Evolutionary conservation across 139 green algal species (phyloP), one percentile per base, ranked within the genome.

Genomic region (Gonium pectorale): DNA sequence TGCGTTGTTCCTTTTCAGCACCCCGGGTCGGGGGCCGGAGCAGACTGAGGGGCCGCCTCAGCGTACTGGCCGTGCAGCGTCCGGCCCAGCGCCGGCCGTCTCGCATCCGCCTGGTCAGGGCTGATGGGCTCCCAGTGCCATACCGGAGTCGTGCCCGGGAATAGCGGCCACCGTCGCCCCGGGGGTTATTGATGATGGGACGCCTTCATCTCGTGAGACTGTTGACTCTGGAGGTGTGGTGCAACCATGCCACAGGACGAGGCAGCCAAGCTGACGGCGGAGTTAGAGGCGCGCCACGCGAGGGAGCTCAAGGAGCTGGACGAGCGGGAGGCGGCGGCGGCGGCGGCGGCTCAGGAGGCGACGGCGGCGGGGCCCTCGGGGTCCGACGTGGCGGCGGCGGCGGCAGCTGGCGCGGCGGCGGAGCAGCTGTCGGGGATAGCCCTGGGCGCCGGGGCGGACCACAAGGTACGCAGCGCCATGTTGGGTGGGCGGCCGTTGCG

Each of bases 231-330:
- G 27, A 49, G 56, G 37, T 72, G 75, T 8, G 31, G 5, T 21
- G 21, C 33, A 64, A 40, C 31, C 81, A 33, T 15, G n/a, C n/a
- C n/a, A n/a, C 81, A 95, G 93, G 94, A 95, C 31, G 93, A 97
- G 56, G 49, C 91, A 0, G 89, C 90, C 0, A 88, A 89, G 71
- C 79, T 96, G 46, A 90, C 92, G 40, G 64, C 66, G 11, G 91
- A 94, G 43, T 90, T 96, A 26, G 84, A 89, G 46, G 88, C 88
- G 31, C 69, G 90, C 11, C 94, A 96, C 70, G 87, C 86, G 24
- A 49, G 86, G 24, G 94, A 97, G 85, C 80, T 96, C 27, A 86
- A 90, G 73, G 88, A 93, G 59, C 46, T 97, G 0, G 89, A 96
- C 4, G 67, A 85, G 46, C 85, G 85, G 37, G 80, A 89, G 49